Evolutionary conservation across 805 yeast species (phyloP).

Genomic region (Nakazawaea laoshanensis): DNA sequence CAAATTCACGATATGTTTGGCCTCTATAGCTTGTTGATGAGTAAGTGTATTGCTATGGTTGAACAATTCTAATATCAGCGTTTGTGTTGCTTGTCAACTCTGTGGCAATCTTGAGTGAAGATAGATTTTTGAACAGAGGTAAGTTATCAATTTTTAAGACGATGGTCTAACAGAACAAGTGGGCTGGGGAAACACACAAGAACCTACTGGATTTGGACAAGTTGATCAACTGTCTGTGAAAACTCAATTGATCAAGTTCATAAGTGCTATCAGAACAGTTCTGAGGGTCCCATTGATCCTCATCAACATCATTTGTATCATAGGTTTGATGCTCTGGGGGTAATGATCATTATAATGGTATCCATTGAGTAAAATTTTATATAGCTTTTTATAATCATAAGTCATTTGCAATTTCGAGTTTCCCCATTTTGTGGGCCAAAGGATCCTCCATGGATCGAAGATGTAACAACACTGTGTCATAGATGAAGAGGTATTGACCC

Average conservation of each 20-base stretch:
- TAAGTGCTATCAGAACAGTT: conserved; percentile 51
- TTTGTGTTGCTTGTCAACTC: conserved; percentile 45
- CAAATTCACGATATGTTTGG: conserved; percentile 6
- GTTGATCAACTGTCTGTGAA: conserved; percentile 25
- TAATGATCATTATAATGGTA: too few species aligned
- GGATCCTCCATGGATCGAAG: too few species aligned
- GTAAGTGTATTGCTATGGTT: neutral
- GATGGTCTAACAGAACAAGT: conserved; percentile 13
- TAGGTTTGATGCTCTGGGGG: conserved; percentile 46
- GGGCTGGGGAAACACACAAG: conserved; percentile 16
- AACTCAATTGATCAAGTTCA: conserved; percentile 39
- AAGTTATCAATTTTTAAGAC: conserved; percentile 26
- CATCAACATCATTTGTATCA: conserved; percentile 39
- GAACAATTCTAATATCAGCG: too few species aligned
- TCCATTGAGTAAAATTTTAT: too few species aligned
- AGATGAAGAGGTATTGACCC: conserved; percentile 43
- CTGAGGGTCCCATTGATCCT: conserved; percentile 49
- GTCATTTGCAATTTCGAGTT: too few species aligned
- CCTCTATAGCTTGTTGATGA: conserved; percentile 8
- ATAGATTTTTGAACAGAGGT: conserved; percentile 47
- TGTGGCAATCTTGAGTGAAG: conserved; percentile 52
- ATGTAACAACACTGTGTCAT: conserved; percentile 28
- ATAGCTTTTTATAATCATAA: too few species aligned
- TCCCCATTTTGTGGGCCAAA: too few species aligned
- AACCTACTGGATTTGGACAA: neutral